Percentiles rank a stretch among this genome's conserved stretches.
phyloP scores from a whole-genome alignment of 306 rosid genomes.

The Casuarina cunninghamiana region DNA sequence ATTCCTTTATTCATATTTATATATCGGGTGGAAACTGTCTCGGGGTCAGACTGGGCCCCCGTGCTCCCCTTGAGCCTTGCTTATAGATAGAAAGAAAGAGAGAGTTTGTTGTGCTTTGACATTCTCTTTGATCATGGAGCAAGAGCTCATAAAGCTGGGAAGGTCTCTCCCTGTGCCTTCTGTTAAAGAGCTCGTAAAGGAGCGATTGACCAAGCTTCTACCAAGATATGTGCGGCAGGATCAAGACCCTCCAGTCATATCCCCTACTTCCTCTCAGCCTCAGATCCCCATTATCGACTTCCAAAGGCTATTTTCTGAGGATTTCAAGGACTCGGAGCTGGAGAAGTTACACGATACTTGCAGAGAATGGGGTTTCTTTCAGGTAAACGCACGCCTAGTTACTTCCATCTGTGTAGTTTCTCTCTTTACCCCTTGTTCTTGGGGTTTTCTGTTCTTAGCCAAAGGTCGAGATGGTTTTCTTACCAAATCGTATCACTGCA shows the following conservation, averaged over 20 bases:
- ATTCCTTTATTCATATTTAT: no score
- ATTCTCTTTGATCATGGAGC: neutral
- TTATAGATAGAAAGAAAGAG: no score
- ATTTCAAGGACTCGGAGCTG: conserved; percentile 30
- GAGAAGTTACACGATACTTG: conserved; percentile 42
- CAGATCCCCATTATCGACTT: neutral
- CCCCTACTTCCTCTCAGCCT: neutral
- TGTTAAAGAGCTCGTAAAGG: conserved; percentile 8
- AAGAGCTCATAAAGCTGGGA: neutral
- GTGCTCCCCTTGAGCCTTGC: no score
- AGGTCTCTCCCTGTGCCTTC: neutral
- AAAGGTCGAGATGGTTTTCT: no score
- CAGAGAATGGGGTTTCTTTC: conserved; percentile 61
- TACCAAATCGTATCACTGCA: no score
- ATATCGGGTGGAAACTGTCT: no score
- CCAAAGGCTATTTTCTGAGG: conserved; percentile 17
- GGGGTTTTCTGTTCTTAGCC: no score
- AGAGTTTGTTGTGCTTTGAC: neutral
- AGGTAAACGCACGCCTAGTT: conserved; percentile 20
- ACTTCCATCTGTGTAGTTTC: no score
- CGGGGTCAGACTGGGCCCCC: no score
- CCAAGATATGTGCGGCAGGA: conserved; percentile 10
- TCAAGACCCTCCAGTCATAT: neutral
- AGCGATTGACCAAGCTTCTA: neutral
- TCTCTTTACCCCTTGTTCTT: neutral